Conservation (phyloP, 495 filamentous ascomycete species). For the Penicillium robsamsonii region DNA sequence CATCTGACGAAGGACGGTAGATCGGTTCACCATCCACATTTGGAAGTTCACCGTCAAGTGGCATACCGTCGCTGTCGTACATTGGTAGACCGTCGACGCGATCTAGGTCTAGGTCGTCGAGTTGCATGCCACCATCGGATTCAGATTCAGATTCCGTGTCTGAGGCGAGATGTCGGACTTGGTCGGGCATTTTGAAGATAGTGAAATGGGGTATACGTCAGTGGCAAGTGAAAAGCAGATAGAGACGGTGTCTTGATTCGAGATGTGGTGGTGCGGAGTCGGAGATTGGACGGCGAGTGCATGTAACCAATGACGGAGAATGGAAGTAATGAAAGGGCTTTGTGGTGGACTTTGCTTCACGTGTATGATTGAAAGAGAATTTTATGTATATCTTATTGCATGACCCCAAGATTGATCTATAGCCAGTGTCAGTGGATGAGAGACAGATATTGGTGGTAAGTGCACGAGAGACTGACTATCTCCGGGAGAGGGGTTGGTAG, state of each 20-base stretch:
- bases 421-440: background rate
- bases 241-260: background rate
- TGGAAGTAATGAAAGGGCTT: background rate
- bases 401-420: conserved; percentile 1
- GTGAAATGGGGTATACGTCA: background rate
- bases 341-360: background rate
- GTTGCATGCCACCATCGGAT: conserved; percentile 14
- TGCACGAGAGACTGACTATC: background rate
- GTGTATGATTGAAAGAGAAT: background rate
- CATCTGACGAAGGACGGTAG: background rate
- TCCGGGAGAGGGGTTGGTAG: background rate
- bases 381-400: background rate
- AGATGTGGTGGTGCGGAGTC: background rate
- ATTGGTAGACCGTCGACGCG: background rate
- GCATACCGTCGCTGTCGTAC: background rate
- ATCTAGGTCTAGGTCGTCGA: background rate
- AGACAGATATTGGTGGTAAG: background rate
- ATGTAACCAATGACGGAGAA: background rate
- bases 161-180: background rate
- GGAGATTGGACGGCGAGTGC: background rate
- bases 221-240: background rate
- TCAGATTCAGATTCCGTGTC: conserved; percentile 8
- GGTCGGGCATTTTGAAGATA: background rate
- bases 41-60: background rate
- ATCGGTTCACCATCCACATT: background rate